Conservation (phyloP, 331 rosid species). For the Acacia pycnantha region DNA sequence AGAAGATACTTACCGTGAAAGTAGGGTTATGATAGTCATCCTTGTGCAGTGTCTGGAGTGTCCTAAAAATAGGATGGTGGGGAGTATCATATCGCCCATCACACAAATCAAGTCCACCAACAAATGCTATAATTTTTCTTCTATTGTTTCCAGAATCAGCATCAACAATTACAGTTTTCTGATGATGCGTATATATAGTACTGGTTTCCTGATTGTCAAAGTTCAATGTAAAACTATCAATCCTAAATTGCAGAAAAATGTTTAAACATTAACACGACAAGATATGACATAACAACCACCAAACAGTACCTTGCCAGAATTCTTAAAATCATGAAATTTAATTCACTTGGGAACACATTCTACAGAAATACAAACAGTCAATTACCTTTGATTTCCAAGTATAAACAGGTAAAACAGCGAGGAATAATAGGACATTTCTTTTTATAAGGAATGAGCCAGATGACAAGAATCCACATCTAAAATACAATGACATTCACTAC, state of each 20-base stretch:
- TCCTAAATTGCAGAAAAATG: not conserved
- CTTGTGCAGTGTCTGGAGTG: constrained; percentile 78
- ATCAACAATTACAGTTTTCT: constrained; percentile 92
- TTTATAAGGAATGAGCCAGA: not conserved
- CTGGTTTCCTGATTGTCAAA: constrained; percentile 73
- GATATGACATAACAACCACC: not conserved
- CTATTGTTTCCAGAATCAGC: constrained; percentile 75
- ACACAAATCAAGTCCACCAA: constrained; percentile 97
- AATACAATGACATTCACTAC: not conserved
- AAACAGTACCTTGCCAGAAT: constrained; percentile 16
- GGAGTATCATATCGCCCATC: constrained; percentile 97
- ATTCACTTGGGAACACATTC: constrained; percentile 1
- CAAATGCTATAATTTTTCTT: constrained; percentile 90
- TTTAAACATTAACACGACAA: not conserved
- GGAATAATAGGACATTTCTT: not conserved
- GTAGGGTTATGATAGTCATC: constrained; percentile 98
- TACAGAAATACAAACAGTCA: constrained; percentile 6
- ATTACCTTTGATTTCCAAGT: not conserved
- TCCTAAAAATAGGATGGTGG: constrained; percentile 64
- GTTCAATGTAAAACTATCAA: constrained; percentile 19
- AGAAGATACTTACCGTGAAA: constrained; percentile 28
- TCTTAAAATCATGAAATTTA: constrained; percentile 1
- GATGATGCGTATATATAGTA: constrained; percentile 96
- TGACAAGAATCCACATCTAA: not conserved
- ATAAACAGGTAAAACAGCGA: not conserved